Base-by-base conservation (phyloP, 495 filamentous ascomycete species). In the Penicillium salamii region DNA sequence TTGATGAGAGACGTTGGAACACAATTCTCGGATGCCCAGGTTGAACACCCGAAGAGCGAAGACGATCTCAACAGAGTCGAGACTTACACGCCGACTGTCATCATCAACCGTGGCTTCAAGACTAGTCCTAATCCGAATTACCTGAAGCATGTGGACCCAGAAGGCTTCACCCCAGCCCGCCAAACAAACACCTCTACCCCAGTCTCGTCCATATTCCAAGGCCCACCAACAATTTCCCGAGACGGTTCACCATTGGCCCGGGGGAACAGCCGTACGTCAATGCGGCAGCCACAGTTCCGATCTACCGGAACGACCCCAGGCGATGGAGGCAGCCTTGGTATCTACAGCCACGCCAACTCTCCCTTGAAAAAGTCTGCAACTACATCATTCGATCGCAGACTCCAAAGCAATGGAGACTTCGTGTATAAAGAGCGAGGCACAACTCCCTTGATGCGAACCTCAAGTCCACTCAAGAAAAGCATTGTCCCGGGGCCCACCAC, bases 61-160 rank as follows among this genome's bases (percentile, higher is more conserved):
- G 54, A 68, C 4, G 77, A 79, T 17, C 43, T 57, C 32, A 74
- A 77, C 40, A 75, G 72, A 40, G 83, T 95, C 9, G 80, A 86
- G 32, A 74, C 81, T 17, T 90, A 88, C 50, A 88, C 86, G 0
- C 93, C 93, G 6, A 82, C 86, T 1, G 84, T 87, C 0, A 71
- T 90, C 40, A 80, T 95, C 56, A 84, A 87, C 20, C 82, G 87
- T n/a, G 84, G 83, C 23, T 98, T 95, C 65, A 77, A 81, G 50
- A 93, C 87, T 3, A 83, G 87, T 37, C 90, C 92, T 7, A 97
- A 97, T 58, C 88, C 89, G 0, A 91, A 90, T 60, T 97, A 96
- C 67, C 67, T 82, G 38, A 83, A 80, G 41, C 84, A 95, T 55
- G 79, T 90, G 49, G 84, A 92, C 58, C 88, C 86, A 0, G 85